Evolutionary conservation across 139 green algal genomes (phyloP).

Genomic region (Coccomyxa sp.): DNA sequence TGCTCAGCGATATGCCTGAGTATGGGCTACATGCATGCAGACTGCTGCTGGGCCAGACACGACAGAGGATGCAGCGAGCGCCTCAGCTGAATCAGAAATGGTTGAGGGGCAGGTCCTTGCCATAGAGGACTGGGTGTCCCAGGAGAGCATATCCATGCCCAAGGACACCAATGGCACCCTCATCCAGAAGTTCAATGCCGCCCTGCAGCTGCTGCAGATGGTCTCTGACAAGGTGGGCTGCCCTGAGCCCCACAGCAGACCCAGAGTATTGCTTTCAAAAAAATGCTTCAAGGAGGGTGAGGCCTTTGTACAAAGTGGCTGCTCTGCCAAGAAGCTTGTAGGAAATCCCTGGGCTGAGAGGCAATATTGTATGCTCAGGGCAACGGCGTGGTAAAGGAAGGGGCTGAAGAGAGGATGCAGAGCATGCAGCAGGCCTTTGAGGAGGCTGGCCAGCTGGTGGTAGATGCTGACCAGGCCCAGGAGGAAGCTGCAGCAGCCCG

Average conservation of each 20-base stretch:
- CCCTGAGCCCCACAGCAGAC: no score
- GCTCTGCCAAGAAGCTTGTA: background rate
- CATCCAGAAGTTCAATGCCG: background rate
- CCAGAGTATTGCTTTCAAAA: background rate
- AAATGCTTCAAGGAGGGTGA: background rate
- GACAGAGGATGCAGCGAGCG: background rate
- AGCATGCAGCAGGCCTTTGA: background rate
- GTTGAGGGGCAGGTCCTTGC: background rate
- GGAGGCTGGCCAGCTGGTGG: background rate
- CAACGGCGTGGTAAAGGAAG: background rate
- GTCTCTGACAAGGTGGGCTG: background rate
- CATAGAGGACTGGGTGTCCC: background rate
- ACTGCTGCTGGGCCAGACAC: no score
- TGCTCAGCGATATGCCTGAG: no score
- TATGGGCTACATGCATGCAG: no score
- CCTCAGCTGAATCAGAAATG: background rate
- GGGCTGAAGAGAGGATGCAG: constrained; percentile 1
- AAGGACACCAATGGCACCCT: background rate
- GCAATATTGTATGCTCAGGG: background rate
- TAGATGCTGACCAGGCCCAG: constrained; percentile 9
- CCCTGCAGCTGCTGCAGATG: background rate
- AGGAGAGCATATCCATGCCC: background rate
- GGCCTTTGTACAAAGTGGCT: background rate
- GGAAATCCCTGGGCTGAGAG: background rate
- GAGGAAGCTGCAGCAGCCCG: background rate